A percentile compares a stretch with the other conserved stretches of the same genome.
phyloP scores from a whole-genome alignment of 2,329 filamentous ascomycete species.

The Sporothrix brasiliensis region DNA sequence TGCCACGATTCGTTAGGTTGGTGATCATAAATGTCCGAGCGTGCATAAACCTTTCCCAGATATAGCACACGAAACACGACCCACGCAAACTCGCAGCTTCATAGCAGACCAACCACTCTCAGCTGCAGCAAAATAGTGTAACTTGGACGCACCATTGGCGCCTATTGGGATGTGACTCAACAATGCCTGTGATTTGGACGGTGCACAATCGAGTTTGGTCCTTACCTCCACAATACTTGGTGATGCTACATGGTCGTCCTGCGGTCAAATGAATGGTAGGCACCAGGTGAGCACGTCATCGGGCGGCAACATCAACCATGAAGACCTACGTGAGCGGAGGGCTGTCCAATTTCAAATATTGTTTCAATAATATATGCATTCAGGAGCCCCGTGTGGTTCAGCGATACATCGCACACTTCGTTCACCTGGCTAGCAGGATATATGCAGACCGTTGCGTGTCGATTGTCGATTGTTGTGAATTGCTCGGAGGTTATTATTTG shows the following conservation, averaged over 20 bases:
- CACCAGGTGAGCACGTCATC: background rate
- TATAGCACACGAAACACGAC: background rate
- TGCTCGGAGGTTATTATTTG: background rate
- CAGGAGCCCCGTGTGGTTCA: no score
- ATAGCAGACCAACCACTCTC: background rate
- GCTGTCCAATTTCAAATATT: no score
- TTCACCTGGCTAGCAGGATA: no score
- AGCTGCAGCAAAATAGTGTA: background rate
- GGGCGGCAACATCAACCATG: no score
- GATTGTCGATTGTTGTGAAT: background rate
- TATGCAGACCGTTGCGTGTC: no score
- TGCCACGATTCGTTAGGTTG: background rate
- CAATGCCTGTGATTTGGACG: background rate
- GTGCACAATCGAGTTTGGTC: background rate
- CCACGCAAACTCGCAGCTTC: background rate
- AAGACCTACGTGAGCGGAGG: no score
- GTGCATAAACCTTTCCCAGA: background rate
- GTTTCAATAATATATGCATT: no score
- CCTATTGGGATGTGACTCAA: background rate
- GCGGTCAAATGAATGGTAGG: background rate
- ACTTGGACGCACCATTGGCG: background rate
- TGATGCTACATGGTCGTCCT: background rate
- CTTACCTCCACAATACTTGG: background rate
- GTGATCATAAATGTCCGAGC: background rate
- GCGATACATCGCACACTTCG: no score